A percentile compares a stretch with the other conserved stretches of the same genome.
Evolutionary conservation across 108 stramenopile species (phyloP).

Genomic region (Aurantiochytrium sp.): DNA sequence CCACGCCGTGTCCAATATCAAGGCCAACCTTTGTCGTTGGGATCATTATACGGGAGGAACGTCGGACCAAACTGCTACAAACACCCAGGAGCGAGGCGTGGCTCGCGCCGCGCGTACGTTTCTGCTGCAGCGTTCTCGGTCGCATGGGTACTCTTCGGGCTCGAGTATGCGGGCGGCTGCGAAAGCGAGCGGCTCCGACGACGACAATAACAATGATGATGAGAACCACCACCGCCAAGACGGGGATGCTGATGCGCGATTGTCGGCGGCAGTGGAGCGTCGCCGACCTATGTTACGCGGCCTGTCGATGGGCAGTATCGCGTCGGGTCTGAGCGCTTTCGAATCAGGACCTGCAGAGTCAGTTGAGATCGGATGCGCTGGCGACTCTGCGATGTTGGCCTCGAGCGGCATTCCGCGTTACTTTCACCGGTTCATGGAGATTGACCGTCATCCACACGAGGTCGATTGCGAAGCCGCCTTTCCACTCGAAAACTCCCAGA

Average conservation of each 20-base stretch:
- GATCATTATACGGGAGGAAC: background rate
- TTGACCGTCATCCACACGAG: background rate
- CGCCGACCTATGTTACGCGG: background rate
- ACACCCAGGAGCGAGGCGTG: background rate
- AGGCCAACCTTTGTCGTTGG: background rate
- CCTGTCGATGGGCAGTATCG: background rate
- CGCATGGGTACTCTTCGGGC: background rate
- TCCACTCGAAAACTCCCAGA: too few relatives aligned
- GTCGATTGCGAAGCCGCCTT: background rate
- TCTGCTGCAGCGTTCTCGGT: background rate
- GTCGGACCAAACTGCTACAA: background rate
- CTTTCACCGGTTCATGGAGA: background rate
- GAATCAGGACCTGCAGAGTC: background rate
- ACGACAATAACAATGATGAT: background rate
- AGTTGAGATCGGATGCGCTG: background rate
- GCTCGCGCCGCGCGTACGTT: background rate
- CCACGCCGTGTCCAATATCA: background rate
- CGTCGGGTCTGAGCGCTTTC: background rate
- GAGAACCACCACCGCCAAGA: too few relatives aligned
- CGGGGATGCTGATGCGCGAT: background rate
- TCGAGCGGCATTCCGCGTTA: background rate
- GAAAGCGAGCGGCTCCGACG: background rate
- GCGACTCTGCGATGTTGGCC: background rate
- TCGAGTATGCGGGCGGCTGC: background rate
- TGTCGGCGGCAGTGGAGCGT: background rate